These are phyloP conservation scores for Pascua guehoae DNA, from an alignment of 1,284 basidiomycete species.

Conservation along the genomic window DNA sequence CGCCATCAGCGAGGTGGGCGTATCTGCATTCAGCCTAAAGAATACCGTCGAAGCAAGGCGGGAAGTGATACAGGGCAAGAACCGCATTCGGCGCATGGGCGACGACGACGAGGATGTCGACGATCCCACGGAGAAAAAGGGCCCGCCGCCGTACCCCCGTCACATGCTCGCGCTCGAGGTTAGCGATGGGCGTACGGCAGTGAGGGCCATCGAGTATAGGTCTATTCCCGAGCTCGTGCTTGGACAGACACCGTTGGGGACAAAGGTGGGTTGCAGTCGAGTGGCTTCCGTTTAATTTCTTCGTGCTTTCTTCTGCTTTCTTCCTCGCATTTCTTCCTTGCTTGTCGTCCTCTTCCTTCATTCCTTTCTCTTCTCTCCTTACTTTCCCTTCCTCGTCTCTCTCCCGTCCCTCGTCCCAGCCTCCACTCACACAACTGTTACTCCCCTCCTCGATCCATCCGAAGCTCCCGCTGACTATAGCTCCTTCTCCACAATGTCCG, in stretches of 20 bases:
- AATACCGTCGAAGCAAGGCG: slow-evolving; percentile 41
- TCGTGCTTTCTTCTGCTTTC: too few relatives aligned
- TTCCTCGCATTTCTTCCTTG: too few relatives aligned
- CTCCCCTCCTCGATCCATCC: too few relatives aligned
- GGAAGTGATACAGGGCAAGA: slow-evolving; percentile 42
- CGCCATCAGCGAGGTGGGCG: slow-evolving; percentile 39
- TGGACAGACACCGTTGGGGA: slow-evolving; percentile 44
- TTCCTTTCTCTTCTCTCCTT: too few relatives aligned
- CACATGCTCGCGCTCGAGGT: slow-evolving; percentile 43
- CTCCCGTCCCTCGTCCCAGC: too few relatives aligned
- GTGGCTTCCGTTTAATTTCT: too few relatives aligned
- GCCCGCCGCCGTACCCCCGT: slow-evolving; percentile 43
- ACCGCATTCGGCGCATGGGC: slow-evolving; percentile 40
- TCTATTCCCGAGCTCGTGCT: slow-evolving; percentile 31
- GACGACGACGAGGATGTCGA: slow-evolving; percentile 28
- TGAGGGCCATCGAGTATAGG: slow-evolving; percentile 46
- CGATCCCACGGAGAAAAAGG: slow-evolving; percentile 15
- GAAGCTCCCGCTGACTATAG: slow-evolving; percentile 18
- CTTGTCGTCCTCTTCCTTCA: too few relatives aligned
- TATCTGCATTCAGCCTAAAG: slow-evolving; percentile 41
- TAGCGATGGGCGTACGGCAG: slow-evolving; percentile 36
- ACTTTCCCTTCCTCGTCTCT: too few relatives aligned
- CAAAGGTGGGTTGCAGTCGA: slow-evolving; percentile 32
- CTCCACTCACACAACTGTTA: too few relatives aligned
- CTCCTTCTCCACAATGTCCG: slow-evolving; percentile 39